Evolutionary conservation across 768 basidiomycete genomes (phyloP).

Genomic region (Lactarius psammicola): DNA sequence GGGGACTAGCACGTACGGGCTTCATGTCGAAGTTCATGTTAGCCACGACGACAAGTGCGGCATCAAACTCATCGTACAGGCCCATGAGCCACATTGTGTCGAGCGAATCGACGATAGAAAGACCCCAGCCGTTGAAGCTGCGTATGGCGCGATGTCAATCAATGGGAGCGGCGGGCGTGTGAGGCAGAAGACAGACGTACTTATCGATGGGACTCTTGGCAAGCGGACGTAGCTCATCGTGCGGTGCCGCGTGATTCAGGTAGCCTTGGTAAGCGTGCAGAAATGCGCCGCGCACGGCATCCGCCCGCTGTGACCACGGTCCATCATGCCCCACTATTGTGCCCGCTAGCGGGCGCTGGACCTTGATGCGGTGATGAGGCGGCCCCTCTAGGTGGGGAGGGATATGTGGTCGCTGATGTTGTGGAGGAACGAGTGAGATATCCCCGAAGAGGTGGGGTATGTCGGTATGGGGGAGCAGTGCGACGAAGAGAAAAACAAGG

Average conservation of each 20-base stretch:
- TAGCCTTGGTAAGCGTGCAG: slow-evolving; percentile 67
- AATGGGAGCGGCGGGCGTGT: not conserved
- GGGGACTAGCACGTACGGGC: no score
- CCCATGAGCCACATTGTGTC: no score
- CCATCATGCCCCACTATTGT: no score
- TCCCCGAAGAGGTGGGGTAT: not conserved
- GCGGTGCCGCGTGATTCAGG: slow-evolving; percentile 53
- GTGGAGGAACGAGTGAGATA: no score
- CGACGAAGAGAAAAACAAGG: not conserved
- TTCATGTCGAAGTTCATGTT: no score
- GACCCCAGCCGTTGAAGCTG: no score
- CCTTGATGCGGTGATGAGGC: slow-evolving; percentile 7
- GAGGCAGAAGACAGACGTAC: slow-evolving; percentile 44
- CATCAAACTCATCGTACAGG: no score
- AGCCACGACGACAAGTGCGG: no score
- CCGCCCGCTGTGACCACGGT: no score
- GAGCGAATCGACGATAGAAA: no score
- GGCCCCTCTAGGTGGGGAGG: not conserved
- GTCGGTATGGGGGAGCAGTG: slow-evolving; percentile 5
- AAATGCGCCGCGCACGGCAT: slow-evolving; percentile 61
- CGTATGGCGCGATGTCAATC: no score
- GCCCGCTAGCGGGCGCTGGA: slow-evolving; percentile 2
- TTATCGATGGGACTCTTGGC: slow-evolving; percentile 43
- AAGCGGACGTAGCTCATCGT: slow-evolving; percentile 62
- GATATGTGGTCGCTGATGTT: not conserved